phyloP scores from a whole-genome alignment of 495 filamentous ascomycete genomes.

The Podospora australis region DNA sequence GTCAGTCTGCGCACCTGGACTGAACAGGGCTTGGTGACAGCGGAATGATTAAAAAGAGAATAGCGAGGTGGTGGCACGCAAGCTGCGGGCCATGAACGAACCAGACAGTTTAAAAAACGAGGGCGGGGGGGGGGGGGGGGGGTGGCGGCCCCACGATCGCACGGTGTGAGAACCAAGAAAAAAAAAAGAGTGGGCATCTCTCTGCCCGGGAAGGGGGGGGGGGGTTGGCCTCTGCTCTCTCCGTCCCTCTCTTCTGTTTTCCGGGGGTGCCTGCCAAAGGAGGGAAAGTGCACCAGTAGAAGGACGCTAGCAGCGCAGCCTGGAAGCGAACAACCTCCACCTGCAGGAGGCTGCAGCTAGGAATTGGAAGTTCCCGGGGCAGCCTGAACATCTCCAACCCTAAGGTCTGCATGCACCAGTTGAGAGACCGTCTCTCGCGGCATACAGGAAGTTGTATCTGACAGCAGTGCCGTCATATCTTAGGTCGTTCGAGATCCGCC shows the following conservation, averaged over 20 bases:
- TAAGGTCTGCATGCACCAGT: too few species aligned
- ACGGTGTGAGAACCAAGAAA: slow-evolving; percentile 18
- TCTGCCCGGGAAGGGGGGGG: slow-evolving; percentile 4
- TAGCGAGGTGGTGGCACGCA: slow-evolving; percentile 49
- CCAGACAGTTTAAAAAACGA: slow-evolving; percentile 42
- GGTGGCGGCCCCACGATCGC: slow-evolving; percentile 32
- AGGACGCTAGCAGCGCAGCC: slow-evolving; percentile 7
- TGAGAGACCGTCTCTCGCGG: too few species aligned
- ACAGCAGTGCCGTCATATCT: too few species aligned
- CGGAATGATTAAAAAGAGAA: slow-evolving; percentile 56
- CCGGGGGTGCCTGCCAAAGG: slow-evolving; percentile 16
- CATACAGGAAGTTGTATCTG: not conserved
- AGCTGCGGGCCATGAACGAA: slow-evolving; percentile 40
- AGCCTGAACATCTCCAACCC: too few species aligned
- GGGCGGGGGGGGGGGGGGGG: slow-evolving; percentile 44
- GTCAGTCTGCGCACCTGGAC: slow-evolving; percentile 31
- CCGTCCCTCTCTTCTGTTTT: too few species aligned
- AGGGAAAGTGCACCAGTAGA: slow-evolving; percentile 15
- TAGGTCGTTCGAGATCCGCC: too few species aligned
- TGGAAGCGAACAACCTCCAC: slow-evolving; percentile 14
- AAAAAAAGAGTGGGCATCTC: slow-evolving; percentile 13
- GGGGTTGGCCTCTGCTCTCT: slow-evolving; percentile 8
- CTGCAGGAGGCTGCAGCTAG: slow-evolving; percentile 26
- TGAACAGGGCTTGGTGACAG: slow-evolving; percentile 54
- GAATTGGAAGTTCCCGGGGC: slow-evolving; percentile 4